phyloP scores from a whole-genome alignment of 441 rosid genomes.

The Corymbia citriodora region DNA sequence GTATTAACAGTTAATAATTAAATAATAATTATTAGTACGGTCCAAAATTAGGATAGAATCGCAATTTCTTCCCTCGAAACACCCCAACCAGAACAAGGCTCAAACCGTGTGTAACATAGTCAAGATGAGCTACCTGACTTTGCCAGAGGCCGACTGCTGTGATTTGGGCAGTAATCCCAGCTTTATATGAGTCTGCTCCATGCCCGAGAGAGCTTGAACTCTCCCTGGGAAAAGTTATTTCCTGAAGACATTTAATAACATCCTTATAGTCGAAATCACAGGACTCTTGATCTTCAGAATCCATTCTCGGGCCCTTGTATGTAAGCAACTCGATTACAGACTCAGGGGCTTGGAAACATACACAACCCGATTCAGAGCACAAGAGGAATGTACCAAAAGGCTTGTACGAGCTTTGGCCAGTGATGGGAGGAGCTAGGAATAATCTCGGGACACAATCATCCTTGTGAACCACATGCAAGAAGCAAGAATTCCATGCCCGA shows the following conservation, averaged over 20 bases:
- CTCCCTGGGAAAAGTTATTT: too few species aligned
- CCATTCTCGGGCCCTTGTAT: neutral
- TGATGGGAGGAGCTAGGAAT: neutral
- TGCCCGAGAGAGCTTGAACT: neutral
- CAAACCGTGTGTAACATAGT: neutral
- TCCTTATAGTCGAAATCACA: conserved; percentile 6
- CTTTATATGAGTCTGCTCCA: conserved; percentile 2
- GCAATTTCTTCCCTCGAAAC: too few species aligned
- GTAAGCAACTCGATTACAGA: conserved; percentile 16
- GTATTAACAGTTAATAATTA: too few species aligned
- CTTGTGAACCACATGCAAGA: conserved; percentile 46
- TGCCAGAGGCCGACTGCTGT: conserved; percentile 22
- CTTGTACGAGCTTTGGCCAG: too few species aligned
- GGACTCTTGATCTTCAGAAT: neutral
- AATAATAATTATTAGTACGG: too few species aligned
- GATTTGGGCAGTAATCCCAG: conserved; percentile 24
- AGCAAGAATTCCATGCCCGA: conserved; percentile 47
- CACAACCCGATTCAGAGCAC: conserved; percentile 25
- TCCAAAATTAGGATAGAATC: too few species aligned
- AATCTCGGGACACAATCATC: too few species aligned
- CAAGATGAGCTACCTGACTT: conserved; percentile 14
- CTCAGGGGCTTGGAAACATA: conserved; percentile 40
- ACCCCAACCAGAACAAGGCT: neutral
- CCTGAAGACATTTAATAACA: too few species aligned
- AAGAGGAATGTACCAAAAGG: conserved; percentile 62